A percentile compares a stretch with the other conserved stretches of the same genome.
Evolutionary conservation across 2,329 filamentous ascomycete species (phyloP).

Genomic region (Xylariomycetidae sp.): DNA sequence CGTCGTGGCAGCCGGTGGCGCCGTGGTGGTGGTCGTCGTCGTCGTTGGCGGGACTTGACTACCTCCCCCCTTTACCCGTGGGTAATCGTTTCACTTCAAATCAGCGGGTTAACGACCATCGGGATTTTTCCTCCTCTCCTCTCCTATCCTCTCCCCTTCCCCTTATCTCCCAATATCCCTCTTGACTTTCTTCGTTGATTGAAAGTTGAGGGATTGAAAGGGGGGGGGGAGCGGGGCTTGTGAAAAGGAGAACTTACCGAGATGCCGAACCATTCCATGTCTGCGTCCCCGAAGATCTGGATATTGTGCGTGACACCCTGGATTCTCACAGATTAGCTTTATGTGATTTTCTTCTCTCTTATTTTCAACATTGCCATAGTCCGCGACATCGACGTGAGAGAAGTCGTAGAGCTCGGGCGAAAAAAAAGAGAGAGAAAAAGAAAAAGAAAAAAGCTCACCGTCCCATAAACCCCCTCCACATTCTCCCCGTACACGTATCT

Average conservation of each 20-base stretch:
- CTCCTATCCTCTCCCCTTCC: too few relatives aligned
- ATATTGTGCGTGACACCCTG: conserved; percentile 15
- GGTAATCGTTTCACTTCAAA: background rate
- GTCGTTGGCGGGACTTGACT: too few relatives aligned
- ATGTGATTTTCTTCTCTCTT: too few relatives aligned
- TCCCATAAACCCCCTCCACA: conserved; percentile 16
- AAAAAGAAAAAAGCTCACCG: conserved; percentile 6
- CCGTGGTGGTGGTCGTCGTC: conserved; percentile 1
- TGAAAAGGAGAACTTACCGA: conserved; percentile 5
- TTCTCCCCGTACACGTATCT: conserved; percentile 17
- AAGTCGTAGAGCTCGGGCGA: too few relatives aligned
- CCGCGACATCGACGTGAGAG: too few relatives aligned
- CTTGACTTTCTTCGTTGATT: too few relatives aligned
- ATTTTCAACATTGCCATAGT: too few relatives aligned
- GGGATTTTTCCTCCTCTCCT: background rate
- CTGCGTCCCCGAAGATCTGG: conserved; percentile 15
- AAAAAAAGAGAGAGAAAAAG: background rate
- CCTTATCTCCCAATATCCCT: too few relatives aligned
- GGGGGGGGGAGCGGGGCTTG: too few relatives aligned
- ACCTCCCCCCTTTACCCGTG: too few relatives aligned
- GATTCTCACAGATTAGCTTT: too few relatives aligned
- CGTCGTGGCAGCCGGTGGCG: conserved; percentile 1
- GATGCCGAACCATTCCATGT: conserved; percentile 19
- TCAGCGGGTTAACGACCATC: background rate
- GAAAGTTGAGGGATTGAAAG: too few relatives aligned